These are phyloP conservation scores for Viola pubescens DNA, from an alignment of 441 rosid genomes.

Conservation along the genomic window DNA sequence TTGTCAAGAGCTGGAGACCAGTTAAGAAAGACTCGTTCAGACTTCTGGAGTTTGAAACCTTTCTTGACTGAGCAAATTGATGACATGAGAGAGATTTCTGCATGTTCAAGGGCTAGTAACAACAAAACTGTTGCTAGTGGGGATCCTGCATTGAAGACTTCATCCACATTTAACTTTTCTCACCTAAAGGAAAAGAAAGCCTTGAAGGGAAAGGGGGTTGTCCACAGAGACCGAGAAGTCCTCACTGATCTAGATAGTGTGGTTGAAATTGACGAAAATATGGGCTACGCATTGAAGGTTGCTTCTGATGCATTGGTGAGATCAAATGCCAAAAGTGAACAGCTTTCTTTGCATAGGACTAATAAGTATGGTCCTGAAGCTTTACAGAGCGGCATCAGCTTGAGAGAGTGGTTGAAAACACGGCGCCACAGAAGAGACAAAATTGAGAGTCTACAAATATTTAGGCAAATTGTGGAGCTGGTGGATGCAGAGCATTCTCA, in stretches of 20 bases:
- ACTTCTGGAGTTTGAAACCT: slow-evolving; percentile 1
- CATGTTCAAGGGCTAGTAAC: background rate
- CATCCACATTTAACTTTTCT: slow-evolving; percentile 31
- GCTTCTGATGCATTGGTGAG: slow-evolving; percentile 28
- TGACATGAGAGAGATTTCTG: background rate
- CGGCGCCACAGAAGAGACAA: slow-evolving; percentile 36
- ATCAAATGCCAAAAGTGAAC: slow-evolving; percentile 22
- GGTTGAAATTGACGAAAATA: slow-evolving; percentile 26
- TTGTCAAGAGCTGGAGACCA: slow-evolving; percentile 5
- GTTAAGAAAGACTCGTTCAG: background rate
- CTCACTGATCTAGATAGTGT: slow-evolving; percentile 19
- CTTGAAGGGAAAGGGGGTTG: slow-evolving; percentile 41
- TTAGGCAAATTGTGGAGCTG: slow-evolving; percentile 66
- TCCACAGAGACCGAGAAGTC: slow-evolving; percentile 25
- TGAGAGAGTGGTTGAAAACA: slow-evolving; percentile 57
- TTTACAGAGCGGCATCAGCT: slow-evolving; percentile 33
- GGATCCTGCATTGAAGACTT: slow-evolving; percentile 25
- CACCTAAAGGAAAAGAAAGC: slow-evolving; percentile 33
- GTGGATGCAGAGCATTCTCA: slow-evolving; percentile 61
- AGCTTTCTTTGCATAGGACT: slow-evolving; percentile 21
- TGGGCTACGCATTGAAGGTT: slow-evolving; percentile 22
- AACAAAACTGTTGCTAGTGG: slow-evolving; percentile 16
- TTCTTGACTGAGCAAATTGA: background rate
- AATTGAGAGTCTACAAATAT: slow-evolving; percentile 35
- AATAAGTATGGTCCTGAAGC: slow-evolving; percentile 26